Base-by-base conservation (phyloP, 2,329 filamentous ascomycete species). In the Macrophomina tecta region DNA sequence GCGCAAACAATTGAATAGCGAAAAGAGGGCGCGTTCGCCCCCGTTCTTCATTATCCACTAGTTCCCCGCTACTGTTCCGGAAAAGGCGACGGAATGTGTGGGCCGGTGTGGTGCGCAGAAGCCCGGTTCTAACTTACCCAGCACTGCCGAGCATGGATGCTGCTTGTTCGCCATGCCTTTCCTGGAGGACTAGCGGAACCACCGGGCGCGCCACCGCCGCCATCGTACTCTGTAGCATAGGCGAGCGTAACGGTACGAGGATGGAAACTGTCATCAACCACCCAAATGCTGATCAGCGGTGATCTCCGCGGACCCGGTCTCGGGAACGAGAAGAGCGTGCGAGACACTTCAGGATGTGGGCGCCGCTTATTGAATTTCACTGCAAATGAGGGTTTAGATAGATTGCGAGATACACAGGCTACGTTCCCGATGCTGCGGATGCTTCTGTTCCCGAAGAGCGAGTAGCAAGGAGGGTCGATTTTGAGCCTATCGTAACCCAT, bases 61-160 rank as follows among this genome's bases (percentile, higher is more conserved):
- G 11, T 8, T 38, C 8, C 53, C n/a, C 56, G 18, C 56, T 45
- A 45, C 42, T 48, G 56, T 60, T n/a, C 28, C 56, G 56, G 56
- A 46, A 30, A 30, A 8, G 40, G 56, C 6, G n/a, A 34, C 18
- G 7, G 36, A 18, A 16, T 7, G 34, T 8, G 8, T 16, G 30
- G 38, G 55, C 14, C 7, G 23, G 23, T 45, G 14, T 9, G 40
- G 55, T 11, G n/a, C 11, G 9, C 12, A 28, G 23, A 51, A 51
- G 11, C 30, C 18, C 51, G 51, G 56, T 46, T 48, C 16, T 46
- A 61, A 16, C n/a, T 42, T 18, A 23, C 18, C 16, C 16, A 11
- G 11, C 12, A 12, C 23, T 48, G 56, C 56, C 30, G 30, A 5
- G 11, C 56, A 61, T 30, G 56, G 56, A 34, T 48, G 42, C 30